Base-by-base conservation (phyloP, 2,329 filamentous ascomycete species). In the Endocalyx cinctus region DNA sequence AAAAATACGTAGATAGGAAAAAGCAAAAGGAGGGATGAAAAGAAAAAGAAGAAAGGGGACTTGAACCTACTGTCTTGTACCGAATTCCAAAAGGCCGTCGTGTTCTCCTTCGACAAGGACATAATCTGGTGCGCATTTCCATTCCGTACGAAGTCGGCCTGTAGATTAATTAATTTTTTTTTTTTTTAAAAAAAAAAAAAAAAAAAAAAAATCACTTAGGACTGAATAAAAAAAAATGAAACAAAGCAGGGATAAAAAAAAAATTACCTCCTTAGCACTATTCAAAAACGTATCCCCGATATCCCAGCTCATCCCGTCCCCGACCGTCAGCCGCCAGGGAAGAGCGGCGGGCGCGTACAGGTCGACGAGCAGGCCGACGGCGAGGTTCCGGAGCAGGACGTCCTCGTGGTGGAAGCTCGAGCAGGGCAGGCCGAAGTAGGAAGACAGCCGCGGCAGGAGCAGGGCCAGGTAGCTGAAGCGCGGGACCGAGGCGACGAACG, bases 111-210 rank as follows among this genome's bases (percentile, higher is more conserved):
- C 40, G 83, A 87, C 51, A 96, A 67, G 34, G 80, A 82, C 87
- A 95, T 94, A 52, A 94, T 89, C 40, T 84, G 82, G 56, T 90
- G 88, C 12, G 87, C 87, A 34, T 84, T 92, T 27, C 88, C 87
- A 47, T 92, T 90, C 32, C 89, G 78, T 31, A 94, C 69, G 47
- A 88, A 94, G 60, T 95, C 88, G 18, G 89, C 88, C 70, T 78
- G 36, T 31, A 5, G 10, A 34, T 38, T 18, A 41, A 38, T 33
- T 17, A 27, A 17, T 14, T 14, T 17, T 13, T 23, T 17, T 14
- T 13, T 28, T n/a, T 12, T 11, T 13, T 10, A 8, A 10, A 27
- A 11, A 15, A 27, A 16, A 27, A 5, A 15, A 10, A 7, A 16
- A 12, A 6, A 16, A 11, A 16, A 7, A 12, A 14, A 5, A 26